These are phyloP conservation scores for Aspergillus eucalypticola DNA, from an alignment of 2,329 filamentous ascomycete genomes.

Conservation along the genomic window DNA sequence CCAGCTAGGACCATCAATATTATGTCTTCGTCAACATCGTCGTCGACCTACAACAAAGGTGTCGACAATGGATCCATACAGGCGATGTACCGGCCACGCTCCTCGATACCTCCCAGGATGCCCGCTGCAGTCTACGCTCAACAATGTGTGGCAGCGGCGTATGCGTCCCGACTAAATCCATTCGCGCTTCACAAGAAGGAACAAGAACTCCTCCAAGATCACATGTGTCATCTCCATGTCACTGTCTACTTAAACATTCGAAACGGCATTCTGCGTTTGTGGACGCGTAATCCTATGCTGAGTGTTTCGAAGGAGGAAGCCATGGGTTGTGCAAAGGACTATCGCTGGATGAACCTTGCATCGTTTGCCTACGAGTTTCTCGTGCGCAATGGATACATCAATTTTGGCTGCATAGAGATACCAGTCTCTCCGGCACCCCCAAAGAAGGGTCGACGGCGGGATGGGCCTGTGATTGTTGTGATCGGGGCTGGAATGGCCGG, in stretches of 20 bases:
- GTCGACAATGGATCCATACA: constrained; percentile 32
- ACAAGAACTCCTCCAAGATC: constrained; percentile 74
- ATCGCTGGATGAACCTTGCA: constrained; percentile 84
- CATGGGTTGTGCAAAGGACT: constrained; percentile 83
- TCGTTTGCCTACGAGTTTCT: constrained; percentile 92
- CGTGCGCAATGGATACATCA: constrained; percentile 87
- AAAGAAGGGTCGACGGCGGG: constrained; percentile 46
- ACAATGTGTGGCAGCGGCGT: constrained; percentile 86
- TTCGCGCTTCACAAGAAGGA: constrained; percentile 85
- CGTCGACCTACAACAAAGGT: constrained; percentile 19
- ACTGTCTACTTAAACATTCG: constrained; percentile 95
- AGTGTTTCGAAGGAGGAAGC: constrained; percentile 82
- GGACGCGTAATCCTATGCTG: constrained; percentile 82
- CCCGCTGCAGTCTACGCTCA: constrained; percentile 77
- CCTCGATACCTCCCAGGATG: constrained; percentile 78
- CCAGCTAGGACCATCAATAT: constrained; percentile 25
- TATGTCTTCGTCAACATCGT: constrained; percentile 16
- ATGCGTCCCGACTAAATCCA: constrained; percentile 84
- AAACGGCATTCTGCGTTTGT: constrained; percentile 88
- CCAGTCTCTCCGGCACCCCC: constrained; percentile 47
- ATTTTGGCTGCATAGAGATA: constrained; percentile 88
- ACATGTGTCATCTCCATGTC: constrained; percentile 84
- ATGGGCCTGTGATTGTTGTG: constrained; percentile 74
- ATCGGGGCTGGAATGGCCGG: constrained; percentile 95
- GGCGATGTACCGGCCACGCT: constrained; percentile 67